A percentile compares a stretch with the other conserved stretches of the same genome.
phyloP scores from a whole-genome alignment of 23 red algal genomes.

The Chondrus crispus region DNA sequence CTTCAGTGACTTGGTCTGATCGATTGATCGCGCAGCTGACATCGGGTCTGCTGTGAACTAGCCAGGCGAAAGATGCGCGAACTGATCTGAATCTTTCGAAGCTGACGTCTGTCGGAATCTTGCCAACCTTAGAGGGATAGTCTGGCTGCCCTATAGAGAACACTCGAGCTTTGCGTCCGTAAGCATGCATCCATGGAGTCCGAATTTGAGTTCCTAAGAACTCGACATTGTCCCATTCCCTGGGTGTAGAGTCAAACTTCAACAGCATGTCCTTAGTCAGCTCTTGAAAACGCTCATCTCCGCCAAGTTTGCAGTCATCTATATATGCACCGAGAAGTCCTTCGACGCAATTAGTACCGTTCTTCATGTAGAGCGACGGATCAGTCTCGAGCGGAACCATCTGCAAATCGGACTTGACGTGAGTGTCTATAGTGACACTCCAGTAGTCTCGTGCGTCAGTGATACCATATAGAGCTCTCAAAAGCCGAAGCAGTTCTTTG shows the following conservation, averaged over 20 bases:
- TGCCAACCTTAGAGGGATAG: background rate
- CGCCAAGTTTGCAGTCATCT: background rate
- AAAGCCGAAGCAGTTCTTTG: background rate
- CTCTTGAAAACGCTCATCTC: background rate
- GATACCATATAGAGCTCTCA: conserved; percentile 17
- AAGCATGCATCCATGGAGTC: background rate
- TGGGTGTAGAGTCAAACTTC: background rate
- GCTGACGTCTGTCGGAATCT: background rate
- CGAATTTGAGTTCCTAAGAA: background rate
- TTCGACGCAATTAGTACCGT: background rate
- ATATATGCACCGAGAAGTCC: background rate
- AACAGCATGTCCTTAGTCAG: background rate
- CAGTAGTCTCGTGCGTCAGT: conserved; percentile 41
- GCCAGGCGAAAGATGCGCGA: background rate
- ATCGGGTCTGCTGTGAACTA: background rate
- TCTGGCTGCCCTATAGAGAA: background rate
- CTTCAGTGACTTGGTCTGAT: background rate
- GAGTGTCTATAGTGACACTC: background rate
- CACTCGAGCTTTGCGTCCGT: background rate
- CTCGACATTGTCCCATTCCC: background rate
- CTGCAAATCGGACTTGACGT: background rate
- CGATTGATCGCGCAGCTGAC: background rate
- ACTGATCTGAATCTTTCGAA: background rate
- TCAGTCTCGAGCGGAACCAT: background rate
- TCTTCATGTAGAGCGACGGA: background rate